Evolutionary conservation across 2,329 filamentous ascomycete species (phyloP).

Genomic region (Aspergillus fructus): DNA sequence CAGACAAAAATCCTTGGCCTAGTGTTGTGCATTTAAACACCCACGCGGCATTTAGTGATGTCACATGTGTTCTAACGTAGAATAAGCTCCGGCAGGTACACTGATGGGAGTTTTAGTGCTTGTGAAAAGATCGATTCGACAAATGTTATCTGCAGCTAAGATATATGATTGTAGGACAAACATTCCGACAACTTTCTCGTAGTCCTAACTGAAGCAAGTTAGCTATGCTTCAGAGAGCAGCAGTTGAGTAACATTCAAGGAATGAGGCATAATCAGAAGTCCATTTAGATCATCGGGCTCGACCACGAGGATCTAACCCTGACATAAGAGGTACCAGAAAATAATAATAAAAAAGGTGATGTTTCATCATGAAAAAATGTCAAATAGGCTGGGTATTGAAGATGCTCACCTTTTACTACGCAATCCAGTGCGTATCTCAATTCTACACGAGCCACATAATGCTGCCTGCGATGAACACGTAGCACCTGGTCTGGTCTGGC

Average conservation of each 20-base stretch:
- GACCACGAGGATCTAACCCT: slow-evolving; percentile 52
- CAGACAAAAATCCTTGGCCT: background rate
- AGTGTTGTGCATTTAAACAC: background rate
- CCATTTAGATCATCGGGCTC: slow-evolving; percentile 75
- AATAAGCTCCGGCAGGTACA: background rate
- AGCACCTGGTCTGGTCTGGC: background rate
- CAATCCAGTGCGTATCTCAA: background rate
- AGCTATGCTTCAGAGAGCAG: slow-evolving; percentile 10
- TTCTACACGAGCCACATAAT: slow-evolving; percentile 6
- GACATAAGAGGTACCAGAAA: slow-evolving; percentile 99
- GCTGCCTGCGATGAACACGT: background rate
- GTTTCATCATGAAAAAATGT: slow-evolving; percentile 67
- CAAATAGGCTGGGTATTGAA: slow-evolving; percentile 17
- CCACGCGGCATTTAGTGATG: background rate
- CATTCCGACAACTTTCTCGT: background rate
- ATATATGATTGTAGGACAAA: background rate
- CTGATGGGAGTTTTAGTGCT: background rate
- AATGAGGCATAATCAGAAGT: slow-evolving; percentile 67
- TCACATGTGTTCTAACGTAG: background rate
- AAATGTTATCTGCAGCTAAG: background rate
- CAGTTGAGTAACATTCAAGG: slow-evolving; percentile 1
- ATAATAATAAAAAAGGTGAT: slow-evolving; percentile 51
- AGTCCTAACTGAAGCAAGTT: slow-evolving; percentile 13
- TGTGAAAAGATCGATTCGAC: background rate
- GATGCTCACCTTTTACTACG: slow-evolving; percentile 26